Percentiles rank a stretch among this genome's conserved stretches.
phyloP scores from a whole-genome alignment of 129 eudicot species.

The Artemisia annua region DNA sequence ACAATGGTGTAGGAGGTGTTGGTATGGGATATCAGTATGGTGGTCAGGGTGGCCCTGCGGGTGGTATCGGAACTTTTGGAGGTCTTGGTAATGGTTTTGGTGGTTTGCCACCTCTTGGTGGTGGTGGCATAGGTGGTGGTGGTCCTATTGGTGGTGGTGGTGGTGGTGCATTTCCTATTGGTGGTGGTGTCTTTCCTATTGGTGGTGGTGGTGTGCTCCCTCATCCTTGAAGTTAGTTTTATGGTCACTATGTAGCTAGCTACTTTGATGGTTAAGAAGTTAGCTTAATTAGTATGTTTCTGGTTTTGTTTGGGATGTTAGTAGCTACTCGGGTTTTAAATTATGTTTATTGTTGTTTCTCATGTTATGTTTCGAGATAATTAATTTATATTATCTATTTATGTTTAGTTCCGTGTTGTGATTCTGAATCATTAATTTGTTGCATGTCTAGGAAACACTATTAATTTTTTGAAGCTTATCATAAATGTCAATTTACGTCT shows the following conservation, averaged over 20 bases:
- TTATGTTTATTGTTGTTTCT: conserved; percentile 17
- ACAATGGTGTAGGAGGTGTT: conserved; percentile 36
- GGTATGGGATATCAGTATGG: conserved; percentile 43
- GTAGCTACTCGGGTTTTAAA: conserved; percentile 6
- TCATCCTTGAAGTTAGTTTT: conserved; percentile 27
- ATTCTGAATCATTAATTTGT: background rate
- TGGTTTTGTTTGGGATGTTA: conserved; percentile 19
- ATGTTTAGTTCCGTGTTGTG: conserved; percentile 1
- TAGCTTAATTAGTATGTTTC: conserved; percentile 19
- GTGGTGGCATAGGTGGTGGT: conserved; percentile 43
- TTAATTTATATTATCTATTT: conserved; percentile 11
- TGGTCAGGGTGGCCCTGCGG: conserved; percentile 45
- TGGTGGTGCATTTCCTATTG: conserved; percentile 29
- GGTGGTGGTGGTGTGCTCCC: conserved; percentile 40
- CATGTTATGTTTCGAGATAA: conserved; percentile 11
- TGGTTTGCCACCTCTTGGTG: conserved; percentile 38
- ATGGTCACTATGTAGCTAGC: conserved; percentile 23
- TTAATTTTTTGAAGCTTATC: conserved; percentile 1
- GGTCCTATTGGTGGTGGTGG: conserved; percentile 29
- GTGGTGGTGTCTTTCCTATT: conserved; percentile 16
- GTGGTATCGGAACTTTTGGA: conserved; percentile 38
- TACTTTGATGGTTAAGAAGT: background rate
- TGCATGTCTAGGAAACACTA: background rate
- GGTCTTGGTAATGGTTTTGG: conserved; percentile 43
- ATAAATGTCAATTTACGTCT: conserved; percentile 1